These are phyloP conservation scores for Diaporthe sp. DNA, from an alignment of 2,329 filamentous ascomycete genomes.

Conservation along the genomic window DNA sequence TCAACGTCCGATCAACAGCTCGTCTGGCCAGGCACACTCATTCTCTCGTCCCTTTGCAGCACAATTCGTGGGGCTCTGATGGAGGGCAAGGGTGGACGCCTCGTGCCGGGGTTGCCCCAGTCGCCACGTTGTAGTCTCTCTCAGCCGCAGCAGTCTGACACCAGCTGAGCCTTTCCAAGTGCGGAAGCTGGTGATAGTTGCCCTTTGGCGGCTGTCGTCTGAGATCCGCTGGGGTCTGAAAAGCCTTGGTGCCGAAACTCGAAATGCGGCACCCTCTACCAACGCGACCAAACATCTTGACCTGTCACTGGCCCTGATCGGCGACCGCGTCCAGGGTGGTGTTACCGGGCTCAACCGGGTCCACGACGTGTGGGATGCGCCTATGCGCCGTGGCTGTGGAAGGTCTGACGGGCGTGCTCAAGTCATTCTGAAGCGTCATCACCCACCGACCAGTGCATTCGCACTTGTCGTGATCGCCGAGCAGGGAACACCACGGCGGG, in stretches of 20 bases:
- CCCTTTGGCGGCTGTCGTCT: background rate
- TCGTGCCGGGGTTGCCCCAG: conserved; percentile 22
- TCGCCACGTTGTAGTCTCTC: conserved; percentile 5
- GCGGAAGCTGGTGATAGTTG: conserved; percentile 14
- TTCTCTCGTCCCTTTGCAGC: background rate
- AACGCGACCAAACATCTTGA: background rate
- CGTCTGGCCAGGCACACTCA: conserved; percentile 14
- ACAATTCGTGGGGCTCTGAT: background rate
- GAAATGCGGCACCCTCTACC: background rate
- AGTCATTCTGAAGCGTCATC: conserved; percentile 13
- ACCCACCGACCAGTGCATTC: background rate
- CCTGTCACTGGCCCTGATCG: background rate
- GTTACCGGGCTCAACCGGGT: background rate
- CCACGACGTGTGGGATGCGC: background rate
- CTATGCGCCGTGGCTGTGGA: conserved; percentile 8
- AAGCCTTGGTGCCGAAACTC: conserved; percentile 12
- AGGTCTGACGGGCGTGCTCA: background rate
- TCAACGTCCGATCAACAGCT: background rate
- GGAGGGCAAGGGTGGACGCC: conserved; percentile 1
- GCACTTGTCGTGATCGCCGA: conserved; percentile 1
- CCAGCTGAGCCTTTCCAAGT: conserved; percentile 4
- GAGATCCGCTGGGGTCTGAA: background rate
- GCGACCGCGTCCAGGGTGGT: background rate
- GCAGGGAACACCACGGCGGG: conserved; percentile 1
- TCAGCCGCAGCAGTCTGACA: conserved; percentile 30